These are phyloP conservation scores for Orbilia ellipsospora DNA, from an alignment of 2,329 filamentous ascomycete species.

Conservation along the genomic window DNA sequence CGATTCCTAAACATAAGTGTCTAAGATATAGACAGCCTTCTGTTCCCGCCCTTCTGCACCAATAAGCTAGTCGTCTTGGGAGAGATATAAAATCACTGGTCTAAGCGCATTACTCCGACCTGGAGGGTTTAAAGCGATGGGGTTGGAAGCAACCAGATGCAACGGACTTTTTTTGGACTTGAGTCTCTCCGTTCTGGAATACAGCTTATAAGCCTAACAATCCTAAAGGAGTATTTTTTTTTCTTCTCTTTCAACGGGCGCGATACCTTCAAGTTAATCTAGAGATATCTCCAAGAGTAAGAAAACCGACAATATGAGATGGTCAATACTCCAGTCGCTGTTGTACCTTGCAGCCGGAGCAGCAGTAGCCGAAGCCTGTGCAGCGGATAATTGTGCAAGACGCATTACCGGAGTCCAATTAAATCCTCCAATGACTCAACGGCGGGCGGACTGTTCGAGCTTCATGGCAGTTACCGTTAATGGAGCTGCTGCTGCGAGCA, in stretches of 20 bases:
- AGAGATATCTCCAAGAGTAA: not conserved
- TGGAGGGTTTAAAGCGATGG: too few species aligned
- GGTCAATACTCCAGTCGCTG: conserved; percentile 31
- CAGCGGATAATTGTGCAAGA: conserved; percentile 38
- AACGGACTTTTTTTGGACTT: too few species aligned
- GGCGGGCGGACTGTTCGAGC: conserved; percentile 28
- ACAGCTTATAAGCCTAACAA: too few species aligned
- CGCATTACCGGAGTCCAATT: conserved; percentile 20
- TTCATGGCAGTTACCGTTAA: conserved; percentile 30
- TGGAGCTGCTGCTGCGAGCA: not conserved
- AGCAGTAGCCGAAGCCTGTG: not conserved
- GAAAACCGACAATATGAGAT: conserved; percentile 35
- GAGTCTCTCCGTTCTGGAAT: too few species aligned
- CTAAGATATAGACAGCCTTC: too few species aligned
- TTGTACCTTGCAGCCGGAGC: conserved; percentile 23
- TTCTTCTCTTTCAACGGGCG: not conserved
- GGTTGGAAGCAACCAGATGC: too few species aligned
- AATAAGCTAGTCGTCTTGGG: not conserved
- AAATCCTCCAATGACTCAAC: not conserved
- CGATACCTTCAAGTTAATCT: conserved; percentile 4
- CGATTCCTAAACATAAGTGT: too few species aligned
- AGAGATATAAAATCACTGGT: not conserved
- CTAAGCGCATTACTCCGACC: not conserved
- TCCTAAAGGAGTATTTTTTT: too few species aligned
- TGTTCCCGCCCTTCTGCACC: too few species aligned